Conservation (phyloP, 2,329 filamentous ascomycete species). For the Pyrenochaeta sp. region DNA sequence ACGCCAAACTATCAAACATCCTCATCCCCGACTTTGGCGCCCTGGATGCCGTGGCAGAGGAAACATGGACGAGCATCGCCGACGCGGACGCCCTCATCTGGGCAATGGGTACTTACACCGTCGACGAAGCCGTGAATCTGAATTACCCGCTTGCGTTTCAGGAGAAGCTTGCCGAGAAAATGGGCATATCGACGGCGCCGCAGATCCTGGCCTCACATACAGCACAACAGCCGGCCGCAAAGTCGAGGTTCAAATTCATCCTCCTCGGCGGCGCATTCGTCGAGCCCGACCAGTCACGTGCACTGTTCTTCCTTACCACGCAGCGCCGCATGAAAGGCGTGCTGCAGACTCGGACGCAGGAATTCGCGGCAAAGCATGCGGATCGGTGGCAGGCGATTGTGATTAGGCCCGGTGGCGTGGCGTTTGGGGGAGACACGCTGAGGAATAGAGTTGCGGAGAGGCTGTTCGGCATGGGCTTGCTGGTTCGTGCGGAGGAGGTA, state of each 20-base stretch:
- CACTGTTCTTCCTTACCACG: conserved; percentile 14
- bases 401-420: conserved; percentile 23
- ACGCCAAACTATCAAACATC: conserved; percentile 17
- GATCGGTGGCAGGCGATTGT: conserved; percentile 20
- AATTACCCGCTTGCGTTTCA: conserved; percentile 25
- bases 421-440: conserved; percentile 4
- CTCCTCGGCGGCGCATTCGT: conserved; percentile 22
- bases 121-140: conserved; percentile 23
- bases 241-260: conserved; percentile 17
- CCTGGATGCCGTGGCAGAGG: not conserved
- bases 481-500: conserved; percentile 19
- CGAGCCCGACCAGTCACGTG: conserved; percentile 16
- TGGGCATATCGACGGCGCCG: not conserved
- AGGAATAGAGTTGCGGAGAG: conserved; percentile 1
- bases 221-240: not conserved
- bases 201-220: not conserved
- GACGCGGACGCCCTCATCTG: conserved; percentile 29
- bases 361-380: conserved; percentile 15
- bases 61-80: conserved; percentile 10
- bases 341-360: conserved; percentile 13
- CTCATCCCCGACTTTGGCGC: conserved; percentile 20
- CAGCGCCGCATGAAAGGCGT: conserved; percentile 23
- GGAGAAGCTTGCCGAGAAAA: conserved; percentile 5
- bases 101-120: conserved; percentile 25
- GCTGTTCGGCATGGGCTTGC: conserved; percentile 3